Evolutionary conservation across 2,329 filamentous ascomycete species (phyloP), one percentile per base, ranked within the genome.

Genomic region (Acephala macrosclerotiorum): DNA sequence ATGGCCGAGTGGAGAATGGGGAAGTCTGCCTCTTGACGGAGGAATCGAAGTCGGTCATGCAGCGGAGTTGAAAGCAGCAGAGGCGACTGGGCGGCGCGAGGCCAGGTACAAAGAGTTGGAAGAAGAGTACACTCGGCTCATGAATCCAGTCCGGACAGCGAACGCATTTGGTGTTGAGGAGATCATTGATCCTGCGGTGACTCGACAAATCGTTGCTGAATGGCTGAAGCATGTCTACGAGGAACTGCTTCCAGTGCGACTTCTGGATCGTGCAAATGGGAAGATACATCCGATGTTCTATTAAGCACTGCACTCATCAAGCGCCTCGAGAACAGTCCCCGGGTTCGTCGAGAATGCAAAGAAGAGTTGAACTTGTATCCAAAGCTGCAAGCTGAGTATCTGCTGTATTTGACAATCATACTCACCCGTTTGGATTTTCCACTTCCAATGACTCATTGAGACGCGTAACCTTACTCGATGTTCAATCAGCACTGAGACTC

Each of bases 1-100:
- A 6, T 90, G 88, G 88, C 88, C 88, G 0, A 85, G 82, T 40
- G 87, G 87, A 0, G 81, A 87, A 69, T 90, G 87, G 86, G 87
- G 87, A 0, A 87, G 83, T 14, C 74, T 90, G 5, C 88, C 88
- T 0, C 77, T 90, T 0, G 86, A 88, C 61, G 88, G 87, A 1
- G 88, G 88, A 0, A 89, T 90, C 38, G 87, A 90, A 70, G 87
- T 89, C 9, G 87, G 83, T 0, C 88, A 90, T 76, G 81, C 84
- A 1, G 83, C 84, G 63, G 87, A 90, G 69, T 74, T 90, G 66
- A 84, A 82, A 65, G 82, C 86, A 68, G 84, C 84, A 33, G 82
- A 84, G 64, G 83, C 81, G 61, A 72, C 80, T 29, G 85, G 85
- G 0, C 77, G 79, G 38, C 82, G 84, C 67, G 81, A 80, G 20